Conservation (phyloP, 305 asterid genomes). For the Fraxinus albicans region DNA sequence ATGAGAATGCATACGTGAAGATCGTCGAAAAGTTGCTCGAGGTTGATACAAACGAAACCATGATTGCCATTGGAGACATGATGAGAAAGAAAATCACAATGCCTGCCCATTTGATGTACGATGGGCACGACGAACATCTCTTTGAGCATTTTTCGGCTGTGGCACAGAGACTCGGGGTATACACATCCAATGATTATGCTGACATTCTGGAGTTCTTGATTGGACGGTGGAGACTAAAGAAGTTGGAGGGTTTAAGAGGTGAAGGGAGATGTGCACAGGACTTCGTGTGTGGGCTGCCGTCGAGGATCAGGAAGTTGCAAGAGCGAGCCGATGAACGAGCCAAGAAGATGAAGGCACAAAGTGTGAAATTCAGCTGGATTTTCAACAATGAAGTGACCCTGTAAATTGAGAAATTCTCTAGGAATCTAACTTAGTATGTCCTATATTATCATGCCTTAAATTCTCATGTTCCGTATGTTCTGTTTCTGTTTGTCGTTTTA, state of each 20-base stretch:
- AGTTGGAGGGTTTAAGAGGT: conserved; percentile 28
- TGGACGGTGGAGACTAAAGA: conserved; percentile 37
- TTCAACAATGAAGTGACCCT: conserved; percentile 23
- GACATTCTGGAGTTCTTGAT: conserved; percentile 35
- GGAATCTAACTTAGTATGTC: neutral
- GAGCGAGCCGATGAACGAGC: conserved; percentile 36
- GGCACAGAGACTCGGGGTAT: conserved; percentile 32
- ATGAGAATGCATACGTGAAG: conserved; percentile 31
- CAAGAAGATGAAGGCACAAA: conserved; percentile 19
- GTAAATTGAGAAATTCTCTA: neutral
- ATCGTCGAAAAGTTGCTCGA: conserved; percentile 34
- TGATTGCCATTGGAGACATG: conserved; percentile 35
- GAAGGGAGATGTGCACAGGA: conserved; percentile 38
- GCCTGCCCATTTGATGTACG: conserved; percentile 41
- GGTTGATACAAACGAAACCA: conserved; percentile 30
- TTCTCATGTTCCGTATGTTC: neutral
- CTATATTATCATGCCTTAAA: neutral
- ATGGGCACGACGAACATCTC: conserved; percentile 31
- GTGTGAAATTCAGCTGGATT: conserved; percentile 34
- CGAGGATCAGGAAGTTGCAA: conserved; percentile 30
- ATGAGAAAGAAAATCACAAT: conserved; percentile 36
- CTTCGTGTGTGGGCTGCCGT: conserved; percentile 35
- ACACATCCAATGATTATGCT: conserved; percentile 34
- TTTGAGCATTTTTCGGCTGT: conserved; percentile 32
- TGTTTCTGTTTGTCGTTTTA: neutral